Evolutionary conservation across 345 rosid genomes (phyloP).

Genomic region (Isatis tinctoria): DNA sequence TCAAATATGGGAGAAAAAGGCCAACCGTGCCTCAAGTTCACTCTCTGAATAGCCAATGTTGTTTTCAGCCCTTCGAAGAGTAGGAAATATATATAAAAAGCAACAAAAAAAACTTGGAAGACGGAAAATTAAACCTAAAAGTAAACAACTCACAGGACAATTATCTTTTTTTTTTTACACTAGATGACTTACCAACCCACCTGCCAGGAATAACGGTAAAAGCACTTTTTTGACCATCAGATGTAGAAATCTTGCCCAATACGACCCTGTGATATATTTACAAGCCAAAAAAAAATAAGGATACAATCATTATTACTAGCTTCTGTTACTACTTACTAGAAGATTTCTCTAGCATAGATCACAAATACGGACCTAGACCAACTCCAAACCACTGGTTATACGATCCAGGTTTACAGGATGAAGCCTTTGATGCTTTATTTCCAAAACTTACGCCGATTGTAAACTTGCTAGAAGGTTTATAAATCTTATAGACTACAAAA

Average conservation of each 20-base stretch:
- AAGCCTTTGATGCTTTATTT: not conserved
- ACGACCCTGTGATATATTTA: constrained; percentile 83
- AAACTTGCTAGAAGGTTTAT: constrained; percentile 1
- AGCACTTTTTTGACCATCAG: constrained; percentile 85
- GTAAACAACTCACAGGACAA: not conserved
- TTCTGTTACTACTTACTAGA: constrained; percentile 32
- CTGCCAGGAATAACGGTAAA: constrained; percentile 81
- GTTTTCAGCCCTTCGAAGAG: not conserved
- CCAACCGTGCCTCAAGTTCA: constrained; percentile 5
- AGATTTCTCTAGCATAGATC: constrained; percentile 22
- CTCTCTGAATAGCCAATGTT: not conserved
- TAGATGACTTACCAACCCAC: constrained; percentile 85
- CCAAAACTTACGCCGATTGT: not conserved
- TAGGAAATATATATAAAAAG: not conserved
- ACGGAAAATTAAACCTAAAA: constrained; percentile 2
- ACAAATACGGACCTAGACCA: constrained; percentile 8
- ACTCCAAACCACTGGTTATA: constrained; percentile 16
- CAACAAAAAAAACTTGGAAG: not conserved
- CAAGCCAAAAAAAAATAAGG: constrained; percentile 38
- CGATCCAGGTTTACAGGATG: constrained; percentile 4
- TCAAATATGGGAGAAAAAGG: not conserved
- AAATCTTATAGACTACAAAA: not conserved
- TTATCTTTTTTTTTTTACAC: constrained; percentile 15
- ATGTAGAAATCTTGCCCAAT: constrained; percentile 90
- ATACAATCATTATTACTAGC: constrained; percentile 27